Evolutionary conservation across 1,284 basidiomycete genomes (phyloP).

Genomic region (Pseudozyma sp.): DNA sequence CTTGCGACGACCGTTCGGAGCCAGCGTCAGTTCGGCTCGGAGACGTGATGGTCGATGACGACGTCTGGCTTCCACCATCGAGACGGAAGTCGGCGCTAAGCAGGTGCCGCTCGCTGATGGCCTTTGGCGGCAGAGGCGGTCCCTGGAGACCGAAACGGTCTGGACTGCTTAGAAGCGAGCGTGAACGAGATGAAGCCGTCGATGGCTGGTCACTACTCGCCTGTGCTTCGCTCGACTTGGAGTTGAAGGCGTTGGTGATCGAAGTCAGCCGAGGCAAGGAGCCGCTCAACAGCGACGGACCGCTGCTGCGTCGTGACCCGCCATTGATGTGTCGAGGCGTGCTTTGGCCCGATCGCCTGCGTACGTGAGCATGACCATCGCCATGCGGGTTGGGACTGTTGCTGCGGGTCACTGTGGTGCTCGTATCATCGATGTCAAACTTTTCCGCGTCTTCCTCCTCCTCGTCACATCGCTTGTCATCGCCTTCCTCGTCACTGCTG

Average conservation of each 20-base stretch:
- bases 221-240: slow-evolving; percentile 20
- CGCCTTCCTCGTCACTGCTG: slow-evolving; percentile 19
- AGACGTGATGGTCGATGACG: not conserved
- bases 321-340: slow-evolving; percentile 28
- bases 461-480: slow-evolving; percentile 31
- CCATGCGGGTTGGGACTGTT: slow-evolving; percentile 42
- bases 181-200: slow-evolving; percentile 25
- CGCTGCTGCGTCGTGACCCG: slow-evolving; percentile 22
- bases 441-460: slow-evolving; percentile 57
- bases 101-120: slow-evolving; percentile 61
- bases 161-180: slow-evolving; percentile 53
- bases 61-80: slow-evolving; percentile 24
- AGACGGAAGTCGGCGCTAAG: slow-evolving; percentile 62
- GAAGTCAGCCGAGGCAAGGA: slow-evolving; percentile 41
- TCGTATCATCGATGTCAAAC: slow-evolving; percentile 66
- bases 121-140: slow-evolving; percentile 59
- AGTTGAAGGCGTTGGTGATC: slow-evolving; percentile 24
- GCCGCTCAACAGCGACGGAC: slow-evolving; percentile 26
- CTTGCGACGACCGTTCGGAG: slow-evolving; percentile 14
- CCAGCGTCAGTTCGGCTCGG: not conserved
- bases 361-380: slow-evolving; percentile 30
- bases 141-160: slow-evolving; percentile 63
- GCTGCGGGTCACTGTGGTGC: slow-evolving; percentile 50
- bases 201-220: slow-evolving; percentile 14
- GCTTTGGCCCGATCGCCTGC: slow-evolving; percentile 34